Percentiles rank a stretch among this genome's conserved stretches.
Evolutionary conservation across 768 basidiomycete species (phyloP).

Genomic region (Mycena belliarum): DNA sequence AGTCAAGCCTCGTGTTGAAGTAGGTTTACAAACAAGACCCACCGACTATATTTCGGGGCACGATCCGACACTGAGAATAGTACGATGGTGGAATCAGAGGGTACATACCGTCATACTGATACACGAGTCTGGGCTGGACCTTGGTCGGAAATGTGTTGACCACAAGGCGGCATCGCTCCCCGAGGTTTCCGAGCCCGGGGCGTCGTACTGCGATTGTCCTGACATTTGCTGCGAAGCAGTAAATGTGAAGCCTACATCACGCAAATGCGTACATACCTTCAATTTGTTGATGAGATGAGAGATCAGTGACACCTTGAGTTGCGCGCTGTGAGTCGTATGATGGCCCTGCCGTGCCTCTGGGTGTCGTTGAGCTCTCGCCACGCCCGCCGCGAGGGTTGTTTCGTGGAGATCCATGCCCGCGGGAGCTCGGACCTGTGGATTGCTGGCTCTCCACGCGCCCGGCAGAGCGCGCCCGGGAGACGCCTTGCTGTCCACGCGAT

Average conservation of each 20-base stretch:
- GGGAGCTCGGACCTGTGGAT: neutral
- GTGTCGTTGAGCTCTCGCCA: neutral
- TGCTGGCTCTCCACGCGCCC: neutral
- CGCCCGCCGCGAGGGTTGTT: neutral
- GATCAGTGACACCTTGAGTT: no score
- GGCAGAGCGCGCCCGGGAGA: neutral
- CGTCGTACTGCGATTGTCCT: conserved; percentile 61
- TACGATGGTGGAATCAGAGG: neutral
- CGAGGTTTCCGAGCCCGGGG: conserved; percentile 53
- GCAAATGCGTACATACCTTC: neutral
- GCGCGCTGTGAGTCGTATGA: no score
- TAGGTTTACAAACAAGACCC: neutral
- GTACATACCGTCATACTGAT: conserved; percentile 69
- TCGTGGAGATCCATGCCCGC: neutral
- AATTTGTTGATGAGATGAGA: no score
- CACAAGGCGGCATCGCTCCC: conserved; percentile 36
- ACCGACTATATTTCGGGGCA: neutral
- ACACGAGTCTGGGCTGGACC: conserved; percentile 54
- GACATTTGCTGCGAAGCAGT: conserved; percentile 24
- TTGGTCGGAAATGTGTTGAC: conserved; percentile 55
- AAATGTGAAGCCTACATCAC: neutral
- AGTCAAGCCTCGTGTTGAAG: neutral
- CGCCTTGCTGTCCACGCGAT: neutral
- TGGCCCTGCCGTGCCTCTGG: no score
- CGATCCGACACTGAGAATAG: neutral